phyloP scores from a whole-genome alignment of 129 eudicot species.

The Glebionis coronaria region DNA sequence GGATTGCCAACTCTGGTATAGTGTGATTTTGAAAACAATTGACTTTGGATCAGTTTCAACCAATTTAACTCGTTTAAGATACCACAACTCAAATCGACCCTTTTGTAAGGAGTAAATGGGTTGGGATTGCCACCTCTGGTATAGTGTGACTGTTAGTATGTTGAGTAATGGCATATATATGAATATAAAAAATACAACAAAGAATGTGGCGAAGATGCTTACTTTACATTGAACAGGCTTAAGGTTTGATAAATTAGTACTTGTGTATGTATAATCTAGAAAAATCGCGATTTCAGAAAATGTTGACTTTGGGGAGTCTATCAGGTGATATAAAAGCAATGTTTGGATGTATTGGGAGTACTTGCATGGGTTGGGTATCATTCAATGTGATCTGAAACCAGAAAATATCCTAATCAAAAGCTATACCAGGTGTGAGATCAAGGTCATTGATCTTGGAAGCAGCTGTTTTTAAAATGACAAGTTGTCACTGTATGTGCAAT shows the following conservation, averaged over 20 bases:
- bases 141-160: neutral
- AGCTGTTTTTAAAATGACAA: slow-evolving; percentile 83
- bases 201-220: slow-evolving; percentile 88
- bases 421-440: slow-evolving; percentile 86
- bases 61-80: neutral
- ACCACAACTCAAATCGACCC: neutral
- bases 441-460: slow-evolving; percentile 98
- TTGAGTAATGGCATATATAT: slow-evolving; percentile 33
- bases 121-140: neutral
- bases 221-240: slow-evolving; percentile 73
- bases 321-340: slow-evolving; percentile 78
- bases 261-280: neutral
- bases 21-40: no score
- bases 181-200: slow-evolving; percentile 84
- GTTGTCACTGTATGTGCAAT: slow-evolving; percentile 86
- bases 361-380: slow-evolving; percentile 79
- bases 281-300: neutral
- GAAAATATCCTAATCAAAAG: slow-evolving; percentile 92
- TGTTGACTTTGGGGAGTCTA: slow-evolving; percentile 18
- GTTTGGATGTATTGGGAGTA: slow-evolving; percentile 85
- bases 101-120: neutral
- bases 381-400: slow-evolving; percentile 97
- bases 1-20: neutral
- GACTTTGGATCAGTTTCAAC: slow-evolving; percentile 3
- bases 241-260: slow-evolving; percentile 50